A percentile compares a stretch with the other conserved stretches of the same genome.
These are phyloP conservation scores for Inonotus obliquus DNA, from an alignment of 1,284 basidiomycete genomes.

Conservation along the genomic window DNA sequence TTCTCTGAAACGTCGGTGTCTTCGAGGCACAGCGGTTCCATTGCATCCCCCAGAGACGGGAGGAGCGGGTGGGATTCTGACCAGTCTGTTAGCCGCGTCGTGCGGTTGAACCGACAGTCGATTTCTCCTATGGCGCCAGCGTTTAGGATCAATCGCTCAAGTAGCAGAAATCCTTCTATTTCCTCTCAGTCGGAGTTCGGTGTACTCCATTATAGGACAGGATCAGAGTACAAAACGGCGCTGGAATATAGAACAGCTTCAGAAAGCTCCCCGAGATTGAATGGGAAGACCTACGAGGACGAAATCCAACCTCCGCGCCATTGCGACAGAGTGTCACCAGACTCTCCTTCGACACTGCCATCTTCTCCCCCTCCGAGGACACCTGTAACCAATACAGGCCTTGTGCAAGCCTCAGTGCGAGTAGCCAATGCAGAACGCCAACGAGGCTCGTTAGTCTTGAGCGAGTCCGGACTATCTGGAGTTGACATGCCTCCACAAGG, in stretches of 20 bases:
- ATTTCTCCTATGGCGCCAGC: conserved; percentile 68
- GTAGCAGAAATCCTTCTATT: conserved; percentile 5
- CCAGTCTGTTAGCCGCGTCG: conserved; percentile 43
- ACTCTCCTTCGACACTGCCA: conserved; percentile 38
- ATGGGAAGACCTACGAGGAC: conserved; percentile 15
- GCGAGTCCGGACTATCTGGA: conserved; percentile 29
- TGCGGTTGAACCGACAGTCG: conserved; percentile 60
- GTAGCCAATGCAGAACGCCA: conserved; percentile 26
- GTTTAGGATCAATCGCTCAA: conserved; percentile 31
- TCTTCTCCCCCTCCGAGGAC: conserved; percentile 40
- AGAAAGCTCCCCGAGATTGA: conserved; percentile 4
- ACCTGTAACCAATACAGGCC: conserved; percentile 29
- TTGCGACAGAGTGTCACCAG: conserved; percentile 34
- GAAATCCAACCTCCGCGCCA: conserved; percentile 24
- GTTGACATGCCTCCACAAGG: conserved; percentile 29
- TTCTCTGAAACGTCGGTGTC: conserved; percentile 47
- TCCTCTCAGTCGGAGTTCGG: conserved; percentile 18
- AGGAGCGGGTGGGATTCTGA: conserved; percentile 56
- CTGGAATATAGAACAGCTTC: conserved; percentile 1
- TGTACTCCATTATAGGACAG: neutral
- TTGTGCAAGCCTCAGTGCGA: conserved; percentile 23
- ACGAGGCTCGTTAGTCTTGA: conserved; percentile 35
- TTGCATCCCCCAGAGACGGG: conserved; percentile 31
- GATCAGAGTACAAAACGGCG: neutral
- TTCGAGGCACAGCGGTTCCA: conserved; percentile 43